phyloP scores from a whole-genome alignment of 495 filamentous ascomycete genomes.

The Aspergillus heteromorphus region DNA sequence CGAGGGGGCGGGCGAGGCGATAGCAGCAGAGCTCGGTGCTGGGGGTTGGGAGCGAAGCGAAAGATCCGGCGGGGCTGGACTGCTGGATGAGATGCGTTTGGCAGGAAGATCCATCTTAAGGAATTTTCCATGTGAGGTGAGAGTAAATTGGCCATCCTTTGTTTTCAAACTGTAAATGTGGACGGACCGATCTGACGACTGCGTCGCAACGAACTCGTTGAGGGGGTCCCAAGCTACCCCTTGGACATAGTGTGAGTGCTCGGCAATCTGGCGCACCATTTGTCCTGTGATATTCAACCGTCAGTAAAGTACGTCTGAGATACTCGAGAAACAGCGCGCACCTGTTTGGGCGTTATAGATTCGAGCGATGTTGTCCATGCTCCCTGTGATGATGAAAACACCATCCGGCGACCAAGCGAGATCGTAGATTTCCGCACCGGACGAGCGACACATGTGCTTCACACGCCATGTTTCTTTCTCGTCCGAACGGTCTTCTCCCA shows the following conservation, averaged over 20 bases:
- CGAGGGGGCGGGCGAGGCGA: conserved; percentile 81
- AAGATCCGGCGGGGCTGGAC: conserved; percentile 85
- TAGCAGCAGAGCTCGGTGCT: conserved; percentile 51
- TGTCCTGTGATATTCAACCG: conserved; percentile 50
- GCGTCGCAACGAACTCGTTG: conserved; percentile 97
- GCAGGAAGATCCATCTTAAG: conserved; percentile 87
- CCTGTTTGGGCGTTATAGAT: conserved; percentile 96
- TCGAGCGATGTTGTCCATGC: conserved; percentile 97
- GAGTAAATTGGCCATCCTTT: conserved; percentile 91
- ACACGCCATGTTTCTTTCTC: conserved; percentile 97
- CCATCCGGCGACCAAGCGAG: conserved; percentile 97
- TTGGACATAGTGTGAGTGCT: conserved; percentile 98
- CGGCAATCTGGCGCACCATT: conserved; percentile 92
- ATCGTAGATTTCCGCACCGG: conserved; percentile 93
- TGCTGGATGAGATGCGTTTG: conserved; percentile 83
- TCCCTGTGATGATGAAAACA: conserved; percentile 93
- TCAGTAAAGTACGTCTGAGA: background rate
- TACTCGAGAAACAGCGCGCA: conserved; percentile 34
- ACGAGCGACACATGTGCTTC: conserved; percentile 94
- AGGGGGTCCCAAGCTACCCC: conserved; percentile 97
- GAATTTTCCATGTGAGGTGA: conserved; percentile 70
- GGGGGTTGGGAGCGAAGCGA: conserved; percentile 51
- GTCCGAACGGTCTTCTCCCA: conserved; percentile 80
- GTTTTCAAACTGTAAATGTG: conserved; percentile 95
- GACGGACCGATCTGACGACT: conserved; percentile 95